These are phyloP conservation scores for Sonneratia alba DNA, from an alignment of 345 rosid genomes.

Conservation along the genomic window DNA sequence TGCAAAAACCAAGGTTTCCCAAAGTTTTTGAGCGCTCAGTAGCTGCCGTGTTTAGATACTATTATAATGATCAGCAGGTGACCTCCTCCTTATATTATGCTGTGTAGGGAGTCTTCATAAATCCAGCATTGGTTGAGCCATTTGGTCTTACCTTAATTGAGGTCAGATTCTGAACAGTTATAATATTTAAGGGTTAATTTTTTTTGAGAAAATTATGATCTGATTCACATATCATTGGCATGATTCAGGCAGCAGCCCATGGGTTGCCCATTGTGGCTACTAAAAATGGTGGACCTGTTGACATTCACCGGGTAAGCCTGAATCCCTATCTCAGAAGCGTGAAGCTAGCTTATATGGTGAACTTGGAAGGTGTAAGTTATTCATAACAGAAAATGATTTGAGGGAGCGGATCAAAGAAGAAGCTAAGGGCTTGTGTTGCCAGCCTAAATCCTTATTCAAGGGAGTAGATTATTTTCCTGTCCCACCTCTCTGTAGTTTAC, in stretches of 20 bases:
- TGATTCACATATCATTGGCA: constrained; percentile 1
- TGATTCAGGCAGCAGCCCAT: constrained; percentile 84
- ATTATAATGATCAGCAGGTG: constrained; percentile 7
- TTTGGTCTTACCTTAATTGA: constrained; percentile 95
- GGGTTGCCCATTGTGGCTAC: constrained; percentile 99
- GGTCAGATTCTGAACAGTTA: constrained; percentile 29
- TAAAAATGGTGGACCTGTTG: constrained; percentile 96
- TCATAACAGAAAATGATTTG: not conserved
- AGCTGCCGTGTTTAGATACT: not conserved
- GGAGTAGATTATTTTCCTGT: not conserved
- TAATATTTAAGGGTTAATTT: constrained; percentile 1
- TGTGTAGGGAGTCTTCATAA: constrained; percentile 82
- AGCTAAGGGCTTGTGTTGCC: too few relatives aligned
- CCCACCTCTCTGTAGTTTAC: not conserved
- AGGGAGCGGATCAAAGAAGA: too few relatives aligned
- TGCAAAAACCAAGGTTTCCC: constrained; percentile 67
- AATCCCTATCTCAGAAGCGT: not conserved
- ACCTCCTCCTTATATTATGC: constrained; percentile 9
- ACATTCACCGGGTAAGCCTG: constrained; percentile 55
- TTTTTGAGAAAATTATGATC: not conserved
- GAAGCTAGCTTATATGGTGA: too few relatives aligned
- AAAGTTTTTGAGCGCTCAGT: not conserved
- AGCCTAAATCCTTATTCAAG: not conserved
- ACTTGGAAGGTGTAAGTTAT: not conserved
- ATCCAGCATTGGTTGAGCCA: constrained; percentile 95